Base-by-base conservation (phyloP, 768 basidiomycete genomes). In the Phaffia australis region DNA sequence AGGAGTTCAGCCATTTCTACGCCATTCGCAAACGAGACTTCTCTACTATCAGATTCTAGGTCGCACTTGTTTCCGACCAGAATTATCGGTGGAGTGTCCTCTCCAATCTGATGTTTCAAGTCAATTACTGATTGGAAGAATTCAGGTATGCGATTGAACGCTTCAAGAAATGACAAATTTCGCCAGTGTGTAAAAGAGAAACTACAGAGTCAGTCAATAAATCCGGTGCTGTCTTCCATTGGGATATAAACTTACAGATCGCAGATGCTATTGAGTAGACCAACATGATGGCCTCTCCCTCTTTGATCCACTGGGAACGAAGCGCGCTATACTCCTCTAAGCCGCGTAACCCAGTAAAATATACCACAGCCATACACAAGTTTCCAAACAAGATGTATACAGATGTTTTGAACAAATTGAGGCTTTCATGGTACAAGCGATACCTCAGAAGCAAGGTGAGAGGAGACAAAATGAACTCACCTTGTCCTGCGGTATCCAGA, bases 201-300 rank as follows among this genome's bases (percentile, higher is more conserved):
- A 62, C 48, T 72, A 90, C 82, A 78, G 93, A 91, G 59, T 92
- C 89, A 70, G 87, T 85, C 73, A 85, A 78, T 83, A 94, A 89
- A 23, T 89, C 87, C 76, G 91, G 87, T 65, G 89, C 84, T 78
- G 92, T 91, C 72, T 87, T 84, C 73, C 91, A 87, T 67, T 93
- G 84, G 5, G 89, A 86, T 72, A 92, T 87, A 70, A 92, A 97
- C 23, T 89, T 90, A 68, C 86, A 63, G 1, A 55, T 83, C 75
- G 89, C 83, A n/a, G 90, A 92, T 64, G 89, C 88, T 76, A 97
- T 93, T 52, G 91, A 94, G 78, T 95, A 97, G 66, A 95, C 92
- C 56, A 97, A 83, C 71, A 97, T 87, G 77, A 97, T 94, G n/a
- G 91, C 92, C 79, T 94, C 91, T 69, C 93, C 93, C 77, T 97